These are phyloP conservation scores for Pseudogymnoascus sp. DNA, from an alignment of 2,329 filamentous ascomycete species.

Conservation along the genomic window DNA sequence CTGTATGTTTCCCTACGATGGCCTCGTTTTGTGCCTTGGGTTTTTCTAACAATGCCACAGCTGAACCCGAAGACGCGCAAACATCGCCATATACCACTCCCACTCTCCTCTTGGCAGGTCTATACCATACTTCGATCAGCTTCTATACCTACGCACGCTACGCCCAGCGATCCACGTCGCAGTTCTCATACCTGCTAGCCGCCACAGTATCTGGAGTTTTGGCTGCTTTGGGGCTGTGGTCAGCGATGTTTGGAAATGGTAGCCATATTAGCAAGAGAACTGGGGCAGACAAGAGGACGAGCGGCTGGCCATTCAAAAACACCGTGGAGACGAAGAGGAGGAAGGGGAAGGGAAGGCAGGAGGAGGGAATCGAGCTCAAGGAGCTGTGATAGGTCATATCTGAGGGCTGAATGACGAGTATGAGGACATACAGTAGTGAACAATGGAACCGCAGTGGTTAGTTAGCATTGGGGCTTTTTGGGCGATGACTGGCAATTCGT, in stretches of 20 bases:
- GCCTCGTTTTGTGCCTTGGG: background rate
- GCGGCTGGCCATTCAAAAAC: constrained; percentile 58
- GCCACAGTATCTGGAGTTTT: constrained; percentile 41
- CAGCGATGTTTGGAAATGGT: constrained; percentile 37
- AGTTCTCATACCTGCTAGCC: constrained; percentile 44
- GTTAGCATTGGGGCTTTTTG: background rate
- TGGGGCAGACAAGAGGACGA: constrained; percentile 57
- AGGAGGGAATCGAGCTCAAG: background rate
- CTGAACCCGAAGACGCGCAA: constrained; percentile 38
- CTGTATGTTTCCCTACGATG: constrained; percentile 13
- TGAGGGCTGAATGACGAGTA: background rate
- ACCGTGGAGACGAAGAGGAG: constrained; percentile 32
- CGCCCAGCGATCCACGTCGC: constrained; percentile 33
- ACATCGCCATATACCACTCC: constrained; percentile 48
- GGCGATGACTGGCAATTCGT: background rate
- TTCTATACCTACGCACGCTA: constrained; percentile 54
- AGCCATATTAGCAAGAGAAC: constrained; percentile 53
- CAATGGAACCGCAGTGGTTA: background rate
- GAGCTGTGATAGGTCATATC: background rate
- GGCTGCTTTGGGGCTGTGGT: constrained; percentile 52
- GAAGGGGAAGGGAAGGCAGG: constrained; percentile 2
- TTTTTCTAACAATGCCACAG: constrained; percentile 26
- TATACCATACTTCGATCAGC: constrained; percentile 47
- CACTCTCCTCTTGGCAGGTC: constrained; percentile 46
- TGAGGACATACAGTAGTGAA: background rate